Base-by-base conservation (phyloP, 768 basidiomycete species). In the Psilocybe sp. region DNA sequence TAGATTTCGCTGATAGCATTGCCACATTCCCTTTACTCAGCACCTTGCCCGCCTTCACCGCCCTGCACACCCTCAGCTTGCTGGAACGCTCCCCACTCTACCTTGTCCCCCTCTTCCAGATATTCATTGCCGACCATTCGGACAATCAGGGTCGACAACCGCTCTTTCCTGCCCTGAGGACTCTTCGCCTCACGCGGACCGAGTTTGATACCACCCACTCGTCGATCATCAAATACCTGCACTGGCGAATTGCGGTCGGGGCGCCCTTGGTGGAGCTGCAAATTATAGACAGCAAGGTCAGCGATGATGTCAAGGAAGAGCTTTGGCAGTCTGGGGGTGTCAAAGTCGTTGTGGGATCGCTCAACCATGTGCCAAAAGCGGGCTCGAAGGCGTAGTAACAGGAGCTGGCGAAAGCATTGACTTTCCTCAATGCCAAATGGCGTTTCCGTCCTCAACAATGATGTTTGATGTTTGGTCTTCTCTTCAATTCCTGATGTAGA, bases 31-130 rank as follows among this genome's bases (percentile, higher is more conserved):
- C 52, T 32, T 53, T 50, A 18, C n/a, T 54, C 10, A 31, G 43
- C 40, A 49, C 38, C 18, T 44, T 59, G 18, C 46, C 41, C 23
- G 54, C 59, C 12, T 63, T 63, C 46, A 46, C 61, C 13, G 50
- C 52, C 11, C 48, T 63, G 3, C 33, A 44, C 13, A 53, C n/a
- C 6, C 51, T 63, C 23, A 56, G 53, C 40, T 57, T 63, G 5
- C 46, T 59, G 11, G 59, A 55, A 37, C 57, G 51, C 12, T 60
- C 57, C 1, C 52, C 50, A 13, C 32, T 56, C 3, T 51, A 50
- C 43, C 51, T 63, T 12, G 54, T 63, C 20, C 54, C 61, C 3
- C 52, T 57, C 13, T 47, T 59, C 42, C 50, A 54, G 3, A 28
- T 50, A 46, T 8, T 31, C 44, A 8, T 56, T 51, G 7, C 34